Conservation (phyloP, 495 filamentous ascomycete species). For the Xylaria cubensis region DNA sequence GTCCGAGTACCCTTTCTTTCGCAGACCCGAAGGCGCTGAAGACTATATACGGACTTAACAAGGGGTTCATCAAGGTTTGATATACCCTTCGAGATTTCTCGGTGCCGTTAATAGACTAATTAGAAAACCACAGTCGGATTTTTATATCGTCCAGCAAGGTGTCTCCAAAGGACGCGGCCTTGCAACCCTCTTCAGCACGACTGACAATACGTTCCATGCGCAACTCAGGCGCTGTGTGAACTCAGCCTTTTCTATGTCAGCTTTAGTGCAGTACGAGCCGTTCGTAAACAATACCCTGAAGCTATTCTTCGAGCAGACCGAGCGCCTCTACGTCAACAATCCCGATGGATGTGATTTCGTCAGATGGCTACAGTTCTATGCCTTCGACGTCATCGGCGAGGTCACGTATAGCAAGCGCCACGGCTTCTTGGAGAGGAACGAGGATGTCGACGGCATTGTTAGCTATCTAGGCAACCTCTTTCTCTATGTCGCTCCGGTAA, state of each 20-base stretch:
- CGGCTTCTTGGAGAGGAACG: conserved; percentile 66
- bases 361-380: conserved; percentile 79
- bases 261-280: conserved; percentile 75
- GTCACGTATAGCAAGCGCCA: conserved; percentile 71
- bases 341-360: conserved; percentile 67
- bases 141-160: conserved; percentile 73
- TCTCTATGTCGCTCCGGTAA: conserved; percentile 66
- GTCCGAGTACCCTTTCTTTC: conserved; percentile 72
- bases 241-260: conserved; percentile 75
- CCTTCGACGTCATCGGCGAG: conserved; percentile 77
- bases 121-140: conserved; percentile 64
- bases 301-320: conserved; percentile 68
- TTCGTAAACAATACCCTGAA: conserved; percentile 72
- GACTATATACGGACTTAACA: conserved; percentile 80
- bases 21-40: conserved; percentile 71
- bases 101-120: neutral
- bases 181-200: conserved; percentile 79
- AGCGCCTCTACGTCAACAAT: conserved; percentile 61
- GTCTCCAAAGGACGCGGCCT: conserved; percentile 68
- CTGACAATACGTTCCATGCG: conserved; percentile 75
- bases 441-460: conserved; percentile 69
- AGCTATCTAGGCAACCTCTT: conserved; percentile 60
- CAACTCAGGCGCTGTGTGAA: conserved; percentile 73
- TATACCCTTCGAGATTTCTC: neutral
- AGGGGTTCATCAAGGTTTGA: conserved; percentile 76